These are phyloP conservation scores for Mortierella sp. DNA, from an alignment of 371 early-diverging fungal species.

Conservation along the genomic window DNA sequence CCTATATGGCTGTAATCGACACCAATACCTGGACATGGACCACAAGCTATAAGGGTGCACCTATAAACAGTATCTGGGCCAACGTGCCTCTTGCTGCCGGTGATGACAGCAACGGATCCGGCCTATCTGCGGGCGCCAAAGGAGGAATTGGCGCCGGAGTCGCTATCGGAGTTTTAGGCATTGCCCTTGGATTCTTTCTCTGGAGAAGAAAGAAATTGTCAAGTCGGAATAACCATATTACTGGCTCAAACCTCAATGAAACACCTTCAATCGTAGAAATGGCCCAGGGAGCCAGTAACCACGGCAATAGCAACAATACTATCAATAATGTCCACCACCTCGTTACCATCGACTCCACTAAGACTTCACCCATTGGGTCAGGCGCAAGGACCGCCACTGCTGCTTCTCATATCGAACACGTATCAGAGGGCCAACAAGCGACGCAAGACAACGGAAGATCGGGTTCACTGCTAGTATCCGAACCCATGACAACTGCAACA, in stretches of 20 bases:
- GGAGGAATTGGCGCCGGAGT: slow-evolving; percentile 38
- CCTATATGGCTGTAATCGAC: slow-evolving; percentile 43
- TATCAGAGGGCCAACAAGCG: background rate
- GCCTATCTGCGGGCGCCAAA: slow-evolving; percentile 45
- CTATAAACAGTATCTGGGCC: slow-evolving; percentile 35
- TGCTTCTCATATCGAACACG: background rate
- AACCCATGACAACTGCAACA: background rate
- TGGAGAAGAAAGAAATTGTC: slow-evolving; percentile 6
- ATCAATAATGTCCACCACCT: background rate
- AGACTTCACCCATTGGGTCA: background rate
- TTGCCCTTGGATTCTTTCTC: slow-evolving; percentile 21
- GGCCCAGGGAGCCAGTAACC: background rate
- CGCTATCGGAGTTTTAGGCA: slow-evolving; percentile 19
- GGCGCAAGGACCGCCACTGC: too few species aligned
- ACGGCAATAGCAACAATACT: background rate
- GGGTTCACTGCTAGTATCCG: background rate
- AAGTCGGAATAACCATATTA: too few species aligned
- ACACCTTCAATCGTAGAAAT: background rate
- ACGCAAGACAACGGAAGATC: background rate
- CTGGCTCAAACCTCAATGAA: background rate
- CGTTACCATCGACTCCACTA: background rate
- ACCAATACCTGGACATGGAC: slow-evolving; percentile 37
- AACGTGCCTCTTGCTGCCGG: background rate
- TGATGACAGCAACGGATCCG: background rate
- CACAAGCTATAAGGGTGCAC: slow-evolving; percentile 24